Base-by-base conservation (phyloP, 805 yeast species). In the Ogataea polymorpha region DNA sequence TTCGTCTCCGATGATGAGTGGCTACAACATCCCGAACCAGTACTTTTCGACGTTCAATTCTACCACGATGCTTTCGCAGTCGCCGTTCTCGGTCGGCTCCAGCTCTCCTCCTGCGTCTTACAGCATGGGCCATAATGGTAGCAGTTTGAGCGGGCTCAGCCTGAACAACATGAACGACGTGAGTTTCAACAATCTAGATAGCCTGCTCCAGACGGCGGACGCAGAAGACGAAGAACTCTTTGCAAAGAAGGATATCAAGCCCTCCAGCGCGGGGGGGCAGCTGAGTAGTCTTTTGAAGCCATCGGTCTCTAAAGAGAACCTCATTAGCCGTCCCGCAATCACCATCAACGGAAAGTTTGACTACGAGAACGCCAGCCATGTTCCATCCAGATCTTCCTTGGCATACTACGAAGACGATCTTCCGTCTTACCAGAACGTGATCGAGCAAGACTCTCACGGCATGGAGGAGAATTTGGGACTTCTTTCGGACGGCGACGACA, bases 1-100 rank as follows among this genome's bases (percentile, higher is more conserved):
- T 5, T 63, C 73, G 0, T 75, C 83, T 0, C 76, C 79, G 11
- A 54, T 48, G 56, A 60, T 62, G 53, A 46, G 54, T 4, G 63
- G 66, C 3, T 68, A 73, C 8, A 54, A 61, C 7, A 52, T 62
- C 12, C 51, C 75, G 26, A 35, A 21, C 27, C 42, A 41, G 29
- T 15, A 40, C 20, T 61, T 75, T 2, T 48, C 64, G 8, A 64
- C 72, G 1, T 51, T 67, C 37, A 48, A 51, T 23, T 48, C 51
- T 3, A 42, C 45, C 5, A 59, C 59, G 3, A 33, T 54, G 33
- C 55, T 62, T 2, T 71, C 71, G 5, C 69, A 65, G 33, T 65
- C 68, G 1, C 66, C 65, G 2, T 51, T 71, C 18, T 67, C 71
- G 30, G 48, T 73, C 34, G 44, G 35, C 1, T 46, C 55, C n/a